phyloP scores from a whole-genome alignment of 2,329 filamentous ascomycete genomes.

The Gnomoniopsis smithogilvyi region DNA sequence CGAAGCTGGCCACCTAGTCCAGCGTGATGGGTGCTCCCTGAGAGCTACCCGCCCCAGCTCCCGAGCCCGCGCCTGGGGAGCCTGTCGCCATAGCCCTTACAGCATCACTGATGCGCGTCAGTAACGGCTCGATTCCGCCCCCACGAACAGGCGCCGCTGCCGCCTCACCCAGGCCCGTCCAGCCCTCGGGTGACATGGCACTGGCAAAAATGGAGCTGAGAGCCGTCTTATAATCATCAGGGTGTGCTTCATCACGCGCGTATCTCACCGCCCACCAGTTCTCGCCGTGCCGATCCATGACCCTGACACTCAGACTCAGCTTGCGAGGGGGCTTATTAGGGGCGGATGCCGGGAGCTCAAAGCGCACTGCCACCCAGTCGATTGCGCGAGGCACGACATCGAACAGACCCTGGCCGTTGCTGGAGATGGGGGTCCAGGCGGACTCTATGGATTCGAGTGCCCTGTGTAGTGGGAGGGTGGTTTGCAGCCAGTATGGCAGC shows the following conservation, averaged over 20 bases:
- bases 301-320: conserved; percentile 50
- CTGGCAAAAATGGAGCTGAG: conserved; percentile 44
- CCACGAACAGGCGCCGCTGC: conserved; percentile 43
- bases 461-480: conserved; percentile 63
- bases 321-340: conserved; percentile 27
- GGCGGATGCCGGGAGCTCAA: conserved; percentile 34
- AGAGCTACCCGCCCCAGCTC: conserved; percentile 2
- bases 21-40: conserved; percentile 14
- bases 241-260: conserved; percentile 19
- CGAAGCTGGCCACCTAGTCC: conserved; percentile 1
- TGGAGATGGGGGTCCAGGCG: conserved; percentile 42
- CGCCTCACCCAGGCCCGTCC: conserved; percentile 42
- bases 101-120: conserved; percentile 45
- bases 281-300: conserved; percentile 45
- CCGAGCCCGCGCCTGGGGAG: neutral
- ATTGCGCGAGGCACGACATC: conserved; percentile 51
- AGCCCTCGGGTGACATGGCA: conserved; percentile 36
- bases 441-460: conserved; percentile 59
- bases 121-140: conserved; percentile 41
- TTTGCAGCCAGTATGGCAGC: conserved; percentile 52
- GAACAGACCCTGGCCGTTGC: conserved; percentile 43
- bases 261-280: conserved; percentile 50
- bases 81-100: conserved; percentile 32
- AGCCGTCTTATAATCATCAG: conserved; percentile 33
- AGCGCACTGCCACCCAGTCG: conserved; percentile 57